phyloP scores from a whole-genome alignment of 73 alveolate genomes.

The Uronychia setigera region DNA sequence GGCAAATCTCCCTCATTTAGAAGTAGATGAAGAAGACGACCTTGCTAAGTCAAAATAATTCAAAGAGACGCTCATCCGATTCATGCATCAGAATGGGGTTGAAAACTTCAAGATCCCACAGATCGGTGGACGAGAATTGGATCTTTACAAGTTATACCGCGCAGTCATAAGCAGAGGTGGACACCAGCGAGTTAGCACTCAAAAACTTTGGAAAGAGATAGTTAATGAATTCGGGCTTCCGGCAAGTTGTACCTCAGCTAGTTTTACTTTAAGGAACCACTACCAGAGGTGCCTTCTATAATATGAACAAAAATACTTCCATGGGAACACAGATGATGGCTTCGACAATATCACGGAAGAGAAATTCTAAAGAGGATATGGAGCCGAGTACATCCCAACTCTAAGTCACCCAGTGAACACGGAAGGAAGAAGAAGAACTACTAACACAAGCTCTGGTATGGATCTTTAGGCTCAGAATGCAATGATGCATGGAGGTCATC shows the following conservation, averaged over 20 bases:
- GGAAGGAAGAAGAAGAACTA: background rate
- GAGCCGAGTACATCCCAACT: background rate
- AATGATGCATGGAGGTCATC: constrained; percentile 7
- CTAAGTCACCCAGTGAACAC: background rate
- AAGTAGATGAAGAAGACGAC: constrained; percentile 85
- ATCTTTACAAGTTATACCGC: constrained; percentile 91
- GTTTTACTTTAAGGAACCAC: constrained; percentile 95
- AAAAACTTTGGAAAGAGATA: constrained; percentile 98
- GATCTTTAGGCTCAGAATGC: background rate
- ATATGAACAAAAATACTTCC: constrained; percentile 89
- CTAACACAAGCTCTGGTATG: background rate
- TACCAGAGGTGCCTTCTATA: constrained; percentile 87
- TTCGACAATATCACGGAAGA: constrained; percentile 15
- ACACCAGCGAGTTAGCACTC: constrained; percentile 86
- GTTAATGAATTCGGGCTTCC: constrained; percentile 97
- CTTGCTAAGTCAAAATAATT: constrained; percentile 69
- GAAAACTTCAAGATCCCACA: constrained; percentile 95
- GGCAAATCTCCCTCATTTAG: too few relatives aligned
- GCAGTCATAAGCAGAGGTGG: constrained; percentile 98
- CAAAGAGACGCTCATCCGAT: constrained; percentile 75
- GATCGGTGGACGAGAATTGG: constrained; percentile 97
- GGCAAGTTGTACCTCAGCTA: constrained; percentile 97
- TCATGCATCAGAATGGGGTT: constrained; percentile 70
- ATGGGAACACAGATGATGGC: constrained; percentile 73
- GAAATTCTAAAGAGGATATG: constrained; percentile 21